Evolutionary conservation across 1,284 basidiomycete genomes (phyloP).

Genomic region (Cutaneotrichosporon cavernicola): DNA sequence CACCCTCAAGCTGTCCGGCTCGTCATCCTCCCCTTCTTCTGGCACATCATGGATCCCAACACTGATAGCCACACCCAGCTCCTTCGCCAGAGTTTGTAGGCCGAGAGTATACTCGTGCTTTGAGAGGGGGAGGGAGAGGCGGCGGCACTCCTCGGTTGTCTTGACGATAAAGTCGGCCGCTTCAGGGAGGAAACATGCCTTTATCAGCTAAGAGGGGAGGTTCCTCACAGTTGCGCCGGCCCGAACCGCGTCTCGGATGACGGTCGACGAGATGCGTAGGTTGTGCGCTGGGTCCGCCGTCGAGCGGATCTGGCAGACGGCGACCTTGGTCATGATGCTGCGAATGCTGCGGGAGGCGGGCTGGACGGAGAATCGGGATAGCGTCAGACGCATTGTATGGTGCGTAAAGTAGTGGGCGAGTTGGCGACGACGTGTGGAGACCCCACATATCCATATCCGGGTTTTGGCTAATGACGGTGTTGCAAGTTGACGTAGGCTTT

Average conservation of each 20-base stretch:
- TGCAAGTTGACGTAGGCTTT: slow-evolving; percentile 2
- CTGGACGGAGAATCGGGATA: not conserved
- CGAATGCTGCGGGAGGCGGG: not conserved
- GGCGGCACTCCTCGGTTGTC: slow-evolving; percentile 39
- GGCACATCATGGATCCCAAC: slow-evolving; percentile 57
- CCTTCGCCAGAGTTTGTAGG: slow-evolving; percentile 51
- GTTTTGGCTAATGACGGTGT: not conserved
- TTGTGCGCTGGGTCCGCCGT: slow-evolving; percentile 48
- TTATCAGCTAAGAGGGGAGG: not conserved
- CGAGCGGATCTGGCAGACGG: slow-evolving; percentile 44
- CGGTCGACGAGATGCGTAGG: slow-evolving; percentile 38
- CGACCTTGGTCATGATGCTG: slow-evolving; percentile 31
- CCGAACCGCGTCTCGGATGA: slow-evolving; percentile 52
- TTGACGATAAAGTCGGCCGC: slow-evolving; percentile 58
- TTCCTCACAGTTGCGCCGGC: slow-evolving; percentile 51
- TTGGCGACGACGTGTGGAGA: too few species aligned
- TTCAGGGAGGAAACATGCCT: slow-evolving; percentile 56
- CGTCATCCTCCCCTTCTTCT: slow-evolving; percentile 38
- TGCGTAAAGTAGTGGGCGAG: not conserved
- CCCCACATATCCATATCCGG: not conserved
- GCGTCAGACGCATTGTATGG: slow-evolving; percentile 1
- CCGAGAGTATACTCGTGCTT: slow-evolving; percentile 41
- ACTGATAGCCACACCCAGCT: slow-evolving; percentile 51
- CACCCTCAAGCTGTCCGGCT: slow-evolving; percentile 43
- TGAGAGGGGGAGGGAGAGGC: slow-evolving; percentile 38